These are phyloP conservation scores for Colletotrichum chrysophilum DNA, from an alignment of 2,329 filamentous ascomycete genomes.

Conservation along the genomic window DNA sequence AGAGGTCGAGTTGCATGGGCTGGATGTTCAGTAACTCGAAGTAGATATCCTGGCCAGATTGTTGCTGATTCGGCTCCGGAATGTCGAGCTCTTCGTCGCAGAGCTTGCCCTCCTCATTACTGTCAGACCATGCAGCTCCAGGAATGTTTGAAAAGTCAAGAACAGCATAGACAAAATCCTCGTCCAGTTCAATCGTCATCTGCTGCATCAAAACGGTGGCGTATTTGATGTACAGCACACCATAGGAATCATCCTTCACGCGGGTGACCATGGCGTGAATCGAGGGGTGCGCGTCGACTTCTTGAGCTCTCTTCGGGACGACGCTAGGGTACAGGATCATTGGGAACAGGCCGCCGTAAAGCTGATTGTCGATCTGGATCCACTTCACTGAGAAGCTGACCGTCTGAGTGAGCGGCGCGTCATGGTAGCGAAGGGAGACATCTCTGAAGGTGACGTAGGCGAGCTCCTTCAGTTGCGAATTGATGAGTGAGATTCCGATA, in stretches of 20 bases:
- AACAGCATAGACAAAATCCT: conserved; percentile 96
- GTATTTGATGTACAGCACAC: conserved; percentile 98
- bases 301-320: conserved; percentile 94
- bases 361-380: conserved; percentile 98
- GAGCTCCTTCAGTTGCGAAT: conserved; percentile 87
- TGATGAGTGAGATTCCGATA: conserved; percentile 92
- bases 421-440: conserved; percentile 87
- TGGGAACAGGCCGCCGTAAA: conserved; percentile 97
- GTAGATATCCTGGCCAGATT: conserved; percentile 92
- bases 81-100: conserved; percentile 92
- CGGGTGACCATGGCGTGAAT: conserved; percentile 90
- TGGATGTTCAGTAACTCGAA: conserved; percentile 97
- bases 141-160: conserved; percentile 94
- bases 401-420: conserved; percentile 94
- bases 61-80: conserved; percentile 85
- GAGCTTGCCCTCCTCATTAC: conserved; percentile 79
- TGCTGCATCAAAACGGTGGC: conserved; percentile 92
- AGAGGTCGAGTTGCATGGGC: conserved; percentile 96
- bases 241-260: conserved; percentile 98
- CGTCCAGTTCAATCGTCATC: conserved; percentile 97
- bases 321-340: conserved; percentile 97
- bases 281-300: conserved; percentile 95
- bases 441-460: conserved; percentile 94
- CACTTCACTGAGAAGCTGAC: conserved; percentile 92
- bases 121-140: conserved; percentile 83